These are phyloP conservation scores for Paramecium sonneborni DNA, from an alignment of 73 alveolate species.

Conservation along the genomic window DNA sequence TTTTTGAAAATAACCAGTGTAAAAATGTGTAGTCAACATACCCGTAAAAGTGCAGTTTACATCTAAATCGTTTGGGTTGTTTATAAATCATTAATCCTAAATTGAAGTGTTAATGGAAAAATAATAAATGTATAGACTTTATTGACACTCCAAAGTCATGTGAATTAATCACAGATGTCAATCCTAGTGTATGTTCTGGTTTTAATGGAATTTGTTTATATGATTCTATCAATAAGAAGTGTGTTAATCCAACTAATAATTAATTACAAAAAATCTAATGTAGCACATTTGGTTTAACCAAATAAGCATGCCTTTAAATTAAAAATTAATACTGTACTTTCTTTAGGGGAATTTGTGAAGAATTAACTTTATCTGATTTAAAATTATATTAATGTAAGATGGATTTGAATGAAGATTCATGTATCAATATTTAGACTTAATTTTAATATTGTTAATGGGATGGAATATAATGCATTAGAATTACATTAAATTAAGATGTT, in stretches of 20 bases:
- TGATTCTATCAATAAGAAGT: neutral
- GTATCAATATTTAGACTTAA: neutral
- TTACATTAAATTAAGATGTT: neutral
- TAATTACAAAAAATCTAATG: neutral
- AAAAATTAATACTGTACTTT: neutral
- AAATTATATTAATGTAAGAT: neutral
- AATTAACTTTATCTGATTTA: neutral
- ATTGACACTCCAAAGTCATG: neutral
- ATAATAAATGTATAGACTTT: neutral
- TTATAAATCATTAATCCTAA: neutral
- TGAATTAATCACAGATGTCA: neutral
- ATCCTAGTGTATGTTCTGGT: neutral
- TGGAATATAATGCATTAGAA: neutral
- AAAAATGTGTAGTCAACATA: neutral
- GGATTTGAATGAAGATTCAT: neutral
- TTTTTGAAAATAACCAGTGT: neutral
- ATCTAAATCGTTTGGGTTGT: neutral
- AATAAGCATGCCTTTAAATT: neutral
- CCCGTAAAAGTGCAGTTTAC: neutral
- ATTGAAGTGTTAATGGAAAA: neutral
- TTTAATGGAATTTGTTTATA: neutral
- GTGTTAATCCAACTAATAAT: neutral
- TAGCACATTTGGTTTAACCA: neutral
- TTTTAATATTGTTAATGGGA: slow-evolving; percentile 28
- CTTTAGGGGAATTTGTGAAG: neutral